phyloP scores from a whole-genome alignment of 2,329 filamentous ascomycete species.

The Aspergillus sp. region DNA sequence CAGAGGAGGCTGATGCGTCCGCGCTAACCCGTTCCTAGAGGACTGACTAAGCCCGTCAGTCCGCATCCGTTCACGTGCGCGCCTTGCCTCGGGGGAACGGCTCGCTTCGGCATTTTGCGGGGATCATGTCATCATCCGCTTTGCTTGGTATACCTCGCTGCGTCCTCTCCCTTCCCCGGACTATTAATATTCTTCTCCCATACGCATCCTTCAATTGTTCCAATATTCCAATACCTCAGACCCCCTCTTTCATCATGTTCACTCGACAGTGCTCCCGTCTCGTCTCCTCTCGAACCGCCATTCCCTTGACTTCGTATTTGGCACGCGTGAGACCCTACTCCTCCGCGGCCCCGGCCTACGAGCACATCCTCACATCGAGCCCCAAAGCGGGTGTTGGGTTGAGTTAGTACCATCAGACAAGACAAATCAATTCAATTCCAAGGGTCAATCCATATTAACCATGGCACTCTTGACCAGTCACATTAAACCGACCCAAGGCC shows the following conservation, averaged over 20 bases:
- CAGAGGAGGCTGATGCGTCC: neutral
- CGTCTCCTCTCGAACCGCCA: slow-evolving; percentile 54
- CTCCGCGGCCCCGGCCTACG: slow-evolving; percentile 58
- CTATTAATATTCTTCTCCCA: neutral
- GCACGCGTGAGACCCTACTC: slow-evolving; percentile 40
- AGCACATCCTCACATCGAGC: slow-evolving; percentile 77
- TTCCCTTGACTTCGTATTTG: slow-evolving; percentile 37
- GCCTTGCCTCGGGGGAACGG: slow-evolving; percentile 16
- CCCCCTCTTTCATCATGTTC: slow-evolving; percentile 32
- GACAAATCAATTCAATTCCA: neutral
- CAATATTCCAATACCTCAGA: neutral
- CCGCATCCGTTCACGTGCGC: slow-evolving; percentile 9
- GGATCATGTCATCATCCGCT: slow-evolving; percentile 12
- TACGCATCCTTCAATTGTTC: neutral
- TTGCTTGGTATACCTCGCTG: neutral
- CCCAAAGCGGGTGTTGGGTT: slow-evolving; percentile 88
- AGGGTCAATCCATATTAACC: neutral
- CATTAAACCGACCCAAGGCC: slow-evolving; percentile 89
- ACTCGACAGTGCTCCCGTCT: slow-evolving; percentile 58
- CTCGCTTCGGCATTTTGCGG: slow-evolving; percentile 18
- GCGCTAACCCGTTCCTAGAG: neutral
- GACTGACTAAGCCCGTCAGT: neutral
- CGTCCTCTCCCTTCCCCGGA: neutral
- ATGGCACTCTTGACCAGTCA: slow-evolving; percentile 58
- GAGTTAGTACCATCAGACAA: slow-evolving; percentile 55